Base-by-base conservation (phyloP, 345 rosid genomes). In the Cochlearia excelsa region DNA sequence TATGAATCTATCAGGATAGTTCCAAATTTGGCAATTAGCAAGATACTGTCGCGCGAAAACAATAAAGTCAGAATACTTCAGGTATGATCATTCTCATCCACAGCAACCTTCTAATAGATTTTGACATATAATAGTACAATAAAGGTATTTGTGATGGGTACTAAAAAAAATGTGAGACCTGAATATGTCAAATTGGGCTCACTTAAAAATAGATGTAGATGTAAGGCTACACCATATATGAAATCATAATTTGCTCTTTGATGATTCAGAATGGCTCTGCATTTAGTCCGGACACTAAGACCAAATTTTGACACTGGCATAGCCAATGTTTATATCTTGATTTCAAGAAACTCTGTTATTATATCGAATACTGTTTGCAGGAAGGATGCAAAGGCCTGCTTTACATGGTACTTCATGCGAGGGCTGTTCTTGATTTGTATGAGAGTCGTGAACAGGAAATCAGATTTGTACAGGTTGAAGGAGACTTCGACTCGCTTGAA, bases 401-500 rank as follows among this genome's bases (percentile, higher is more conserved):
- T 53, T 93, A 93, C 73, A 86, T 93, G 97, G 87, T 93, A 46
- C 99, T 93, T 73, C 99, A 93, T 70, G 97, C 97, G 2, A 86
- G 95, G 49, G 97, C 88, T 71, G 83, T 93, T 61, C 83, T 93
- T 9, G 95, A 88, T 70, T 79, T 93, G 73, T 69, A 82, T 60
- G 99, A 93, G 72, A 81, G 48, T 40, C 87, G 79, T 61, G 93
- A 86, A 60, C 79, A 79, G 67, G 94, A 92, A 83, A 82, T 93
- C 65, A 78, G 81, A 72, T 93, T 88, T 72, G 81, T 79, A 80
- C 99, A 93, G 75, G 93, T 80, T 1, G 97, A 93, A 75, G 99
- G 99, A 55, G 99, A 93, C 69, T 93, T 93, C 29, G 79, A 88
- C 65, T 82, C 97, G 23, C 88, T 93, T 47, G 80, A 81, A 46